Evolutionary conservation across 2,329 filamentous ascomycete genomes (phyloP).

Genomic region (Aspergillus sp.): DNA sequence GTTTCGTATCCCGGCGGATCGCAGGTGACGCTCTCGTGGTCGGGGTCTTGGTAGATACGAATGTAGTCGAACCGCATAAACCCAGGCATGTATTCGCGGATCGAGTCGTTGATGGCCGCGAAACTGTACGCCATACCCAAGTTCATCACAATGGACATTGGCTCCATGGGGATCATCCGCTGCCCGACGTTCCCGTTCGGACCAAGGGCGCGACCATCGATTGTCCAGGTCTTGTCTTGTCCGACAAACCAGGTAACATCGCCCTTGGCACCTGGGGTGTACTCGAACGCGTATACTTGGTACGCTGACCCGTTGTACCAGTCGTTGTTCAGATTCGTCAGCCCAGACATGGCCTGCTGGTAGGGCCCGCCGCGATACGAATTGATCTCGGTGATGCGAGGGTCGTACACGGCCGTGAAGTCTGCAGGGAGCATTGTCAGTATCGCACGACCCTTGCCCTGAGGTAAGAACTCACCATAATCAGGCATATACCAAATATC

Average conservation of each 20-base stretch:
- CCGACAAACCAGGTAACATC: constrained; percentile 70
- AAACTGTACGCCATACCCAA: constrained; percentile 70
- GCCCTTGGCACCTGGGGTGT: constrained; percentile 58
- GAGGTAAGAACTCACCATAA: constrained; percentile 39
- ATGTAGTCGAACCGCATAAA: constrained; percentile 69
- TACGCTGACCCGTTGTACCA: constrained; percentile 67
- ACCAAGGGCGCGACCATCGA: constrained; percentile 59
- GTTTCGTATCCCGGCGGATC: constrained; percentile 67
- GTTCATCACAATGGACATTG: constrained; percentile 66
- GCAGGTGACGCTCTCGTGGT: constrained; percentile 60
- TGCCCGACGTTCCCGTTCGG: constrained; percentile 70
- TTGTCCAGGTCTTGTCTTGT: constrained; percentile 62
- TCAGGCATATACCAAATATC: constrained; percentile 69
- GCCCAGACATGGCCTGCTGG: constrained; percentile 62
- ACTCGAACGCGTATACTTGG: constrained; percentile 64
- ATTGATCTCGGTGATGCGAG: constrained; percentile 57
- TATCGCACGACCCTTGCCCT: not conserved
- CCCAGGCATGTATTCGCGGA: constrained; percentile 59
- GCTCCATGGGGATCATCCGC: constrained; percentile 64
- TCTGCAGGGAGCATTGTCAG: constrained; percentile 35
- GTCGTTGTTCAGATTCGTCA: constrained; percentile 62
- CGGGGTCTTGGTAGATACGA: constrained; percentile 66
- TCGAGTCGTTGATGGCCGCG: constrained; percentile 59
- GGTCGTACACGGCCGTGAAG: constrained; percentile 65
- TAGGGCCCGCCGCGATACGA: constrained; percentile 60